Evolutionary conservation across 108 stramenopile genomes (phyloP).

Genomic region (Mediolabrus comicus): DNA sequence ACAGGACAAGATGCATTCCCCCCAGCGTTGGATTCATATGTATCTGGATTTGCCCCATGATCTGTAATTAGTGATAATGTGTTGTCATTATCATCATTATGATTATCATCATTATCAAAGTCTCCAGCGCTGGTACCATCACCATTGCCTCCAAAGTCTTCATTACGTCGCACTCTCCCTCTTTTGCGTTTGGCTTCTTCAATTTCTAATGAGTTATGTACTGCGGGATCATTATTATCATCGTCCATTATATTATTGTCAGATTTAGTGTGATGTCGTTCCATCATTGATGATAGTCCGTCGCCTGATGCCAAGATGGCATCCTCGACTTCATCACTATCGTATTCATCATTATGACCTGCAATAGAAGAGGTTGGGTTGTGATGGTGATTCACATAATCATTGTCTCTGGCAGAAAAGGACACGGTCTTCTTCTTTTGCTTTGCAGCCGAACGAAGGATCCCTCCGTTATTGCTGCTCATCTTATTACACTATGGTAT

Average conservation of each 20-base stretch:
- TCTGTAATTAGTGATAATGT: constrained; percentile 39
- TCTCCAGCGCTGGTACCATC: too few relatives aligned
- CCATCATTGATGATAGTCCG: constrained; percentile 12
- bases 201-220: constrained; percentile 20
- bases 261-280: neutral
- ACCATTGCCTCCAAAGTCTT: neutral
- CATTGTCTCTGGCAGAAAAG: constrained; percentile 6
- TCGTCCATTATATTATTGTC: neutral
- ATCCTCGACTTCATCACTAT: constrained; percentile 47
- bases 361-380: neutral
- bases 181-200: constrained; percentile 32
- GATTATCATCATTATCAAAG: neutral
- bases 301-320: constrained; percentile 43
- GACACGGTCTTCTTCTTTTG: neutral
- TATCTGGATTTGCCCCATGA: constrained; percentile 26
- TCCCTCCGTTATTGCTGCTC: constrained; percentile 3
- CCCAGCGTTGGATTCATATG: constrained; percentile 42
- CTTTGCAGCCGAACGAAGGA: constrained; percentile 7
- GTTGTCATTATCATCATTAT: neutral
- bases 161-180: constrained; percentile 27
- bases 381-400: constrained; percentile 13
- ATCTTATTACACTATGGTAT: too few relatives aligned
- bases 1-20: constrained; percentile 50
- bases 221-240: constrained; percentile 20
- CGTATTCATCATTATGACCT: constrained; percentile 19